These are phyloP conservation scores for Cryptosporidium ryanae DNA, from an alignment of 169 alveolate species.

Conservation along the genomic window DNA sequence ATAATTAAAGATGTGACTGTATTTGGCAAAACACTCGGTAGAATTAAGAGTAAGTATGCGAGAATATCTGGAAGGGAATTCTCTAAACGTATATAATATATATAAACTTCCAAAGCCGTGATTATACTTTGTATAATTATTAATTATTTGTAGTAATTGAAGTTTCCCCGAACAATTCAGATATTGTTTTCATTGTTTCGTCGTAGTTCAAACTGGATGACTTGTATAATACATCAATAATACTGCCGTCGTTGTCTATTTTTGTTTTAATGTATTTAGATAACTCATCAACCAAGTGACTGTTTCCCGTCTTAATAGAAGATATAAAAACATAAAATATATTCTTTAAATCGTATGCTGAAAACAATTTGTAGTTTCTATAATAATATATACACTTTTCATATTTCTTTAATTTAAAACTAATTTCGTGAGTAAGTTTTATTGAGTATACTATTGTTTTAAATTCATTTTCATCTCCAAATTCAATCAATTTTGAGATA, in stretches of 20 bases:
- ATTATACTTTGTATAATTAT: no score
- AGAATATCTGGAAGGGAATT: constrained; percentile 40
- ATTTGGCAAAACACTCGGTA: constrained; percentile 56
- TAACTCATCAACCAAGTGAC: background rate
- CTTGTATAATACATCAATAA: no score
- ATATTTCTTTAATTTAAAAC: constrained; percentile 3
- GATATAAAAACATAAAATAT: background rate
- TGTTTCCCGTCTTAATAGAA: background rate
- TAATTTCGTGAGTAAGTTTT: constrained; percentile 1
- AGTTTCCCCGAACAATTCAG: no score
- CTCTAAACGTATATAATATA: background rate
- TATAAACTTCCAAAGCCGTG: no score
- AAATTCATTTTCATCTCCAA: background rate
- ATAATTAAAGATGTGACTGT: constrained; percentile 11
- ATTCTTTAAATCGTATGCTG: background rate
- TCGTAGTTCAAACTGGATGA: no score
- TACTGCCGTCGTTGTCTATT: no score
- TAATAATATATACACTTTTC: constrained; percentile 4
- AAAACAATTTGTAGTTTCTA: constrained; percentile 9
- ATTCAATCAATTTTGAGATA: background rate
- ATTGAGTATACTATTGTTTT: background rate
- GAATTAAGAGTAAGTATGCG: constrained; percentile 48
- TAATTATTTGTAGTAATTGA: no score
- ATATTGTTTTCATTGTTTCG: no score
- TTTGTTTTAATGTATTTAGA: no score